Conservation (phyloP, 495 filamentous ascomycete genomes). For the Daldinia vernicosa region DNA sequence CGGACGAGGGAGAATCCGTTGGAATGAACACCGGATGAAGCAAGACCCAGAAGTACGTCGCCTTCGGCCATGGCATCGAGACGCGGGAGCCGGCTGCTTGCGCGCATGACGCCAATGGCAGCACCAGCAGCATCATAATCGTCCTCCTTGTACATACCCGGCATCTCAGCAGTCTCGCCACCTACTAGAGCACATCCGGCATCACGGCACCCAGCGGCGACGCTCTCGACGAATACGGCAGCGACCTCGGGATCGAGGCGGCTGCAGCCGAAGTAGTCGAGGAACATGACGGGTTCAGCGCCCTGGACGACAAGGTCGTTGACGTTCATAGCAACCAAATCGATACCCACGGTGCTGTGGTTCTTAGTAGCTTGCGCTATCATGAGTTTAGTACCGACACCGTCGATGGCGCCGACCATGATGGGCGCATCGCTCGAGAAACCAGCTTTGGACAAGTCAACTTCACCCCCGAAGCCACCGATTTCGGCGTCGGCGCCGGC, state of each 20-base stretch:
- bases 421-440: conserved; percentile 74
- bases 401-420: conserved; percentile 90
- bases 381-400: conserved; percentile 95
- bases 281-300: conserved; percentile 91
- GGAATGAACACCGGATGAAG: conserved; percentile 85
- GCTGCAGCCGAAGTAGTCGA: conserved; percentile 94
- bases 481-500: conserved; percentile 90
- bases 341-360: conserved; percentile 92
- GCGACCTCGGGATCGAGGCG: conserved; percentile 81
- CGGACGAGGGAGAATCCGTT: conserved; percentile 96
- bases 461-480: conserved; percentile 92
- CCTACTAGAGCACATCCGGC: conserved; percentile 90
- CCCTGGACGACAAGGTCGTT: conserved; percentile 97
- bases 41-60: conserved; percentile 84
- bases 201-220: conserved; percentile 82
- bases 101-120: conserved; percentile 80
- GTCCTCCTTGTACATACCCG: conserved; percentile 81
- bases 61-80: conserved; percentile 78
- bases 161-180: conserved; percentile 98
- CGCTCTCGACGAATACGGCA: conserved; percentile 82
- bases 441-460: conserved; percentile 80
- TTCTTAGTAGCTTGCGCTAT: conserved; percentile 88
- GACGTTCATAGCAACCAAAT: conserved; percentile 98
- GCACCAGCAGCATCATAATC: conserved; percentile 92
- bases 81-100: conserved; percentile 75